Base-by-base conservation (phyloP, 2,329 filamentous ascomycete species). In the Calonectria henricotiae region DNA sequence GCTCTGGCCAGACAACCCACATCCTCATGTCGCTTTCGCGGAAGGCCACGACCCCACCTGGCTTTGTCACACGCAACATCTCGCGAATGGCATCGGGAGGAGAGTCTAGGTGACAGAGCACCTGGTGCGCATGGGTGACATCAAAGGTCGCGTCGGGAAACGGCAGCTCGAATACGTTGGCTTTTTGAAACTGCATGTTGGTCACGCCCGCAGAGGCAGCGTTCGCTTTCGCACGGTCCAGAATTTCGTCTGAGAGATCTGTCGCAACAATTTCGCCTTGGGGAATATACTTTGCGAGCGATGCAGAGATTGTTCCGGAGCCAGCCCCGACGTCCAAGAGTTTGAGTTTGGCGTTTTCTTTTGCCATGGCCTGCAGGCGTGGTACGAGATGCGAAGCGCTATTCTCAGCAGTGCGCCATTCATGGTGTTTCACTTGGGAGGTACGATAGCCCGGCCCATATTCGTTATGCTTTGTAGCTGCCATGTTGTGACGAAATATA, bases 261-360 rank as follows among this genome's bases (percentile, higher is more conserved):
- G 78, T 80, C 1, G 79, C 79, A 0, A 70, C 78, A 1, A 85
- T 78, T 7, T 76, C 71, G n/a, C 85, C 85, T 6, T 82, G 54
- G 3, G 80, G 79, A 2, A 83, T 83, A 68, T 82, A 79, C 39
- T 80, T 79, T 49, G 82, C 82, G 46, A 88, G 77, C 8, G 82
- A 84, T 0, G 80, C 78, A 4, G 86, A 85, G 74, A 88, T 87
- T 35, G 84, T 86, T 2, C 86, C 86, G 0, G 86, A 85, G 0
- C 86, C 86, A 66, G 85, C 85, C 47, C 86, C 86, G 11, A 87
- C 81, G 62, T 88, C 86, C 43, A 88, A 81, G 25, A 88, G 78
- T 35, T 75, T 77, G 54, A 84, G 76, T 0, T 78, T 71, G 6
- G 80, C 77, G n/a, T 83, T 81, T 0, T 62, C 55, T 12, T 63